Evolutionary conservation across 306 rosid species (phyloP).

Genomic region (Trichosanthes truncata): DNA sequence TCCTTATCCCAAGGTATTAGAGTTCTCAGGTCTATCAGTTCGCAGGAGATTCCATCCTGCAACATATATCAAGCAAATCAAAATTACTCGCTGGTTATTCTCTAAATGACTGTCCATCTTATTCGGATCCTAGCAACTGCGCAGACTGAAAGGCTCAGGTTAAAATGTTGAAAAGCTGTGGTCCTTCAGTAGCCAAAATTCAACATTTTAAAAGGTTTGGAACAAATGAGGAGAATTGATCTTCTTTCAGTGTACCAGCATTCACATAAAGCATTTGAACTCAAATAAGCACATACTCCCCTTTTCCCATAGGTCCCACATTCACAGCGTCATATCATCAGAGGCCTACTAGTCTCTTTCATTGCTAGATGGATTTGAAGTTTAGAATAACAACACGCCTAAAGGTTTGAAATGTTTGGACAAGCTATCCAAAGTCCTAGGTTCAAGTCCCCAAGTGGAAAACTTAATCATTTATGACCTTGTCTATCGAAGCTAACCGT

Average conservation of each 20-base stretch:
- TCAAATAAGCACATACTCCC: neutral
- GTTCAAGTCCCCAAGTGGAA: neutral
- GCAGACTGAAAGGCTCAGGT: neutral
- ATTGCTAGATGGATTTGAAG: neutral
- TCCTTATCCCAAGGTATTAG: slow-evolving; percentile 97
- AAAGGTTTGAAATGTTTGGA: neutral
- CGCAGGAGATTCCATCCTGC: slow-evolving; percentile 97
- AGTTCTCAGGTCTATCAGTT: slow-evolving; percentile 82
- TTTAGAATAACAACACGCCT: neutral
- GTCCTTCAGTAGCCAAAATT: neutral
- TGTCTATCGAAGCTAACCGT: too few species aligned
- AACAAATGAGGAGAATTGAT: neutral
- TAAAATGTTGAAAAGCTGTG: neutral
- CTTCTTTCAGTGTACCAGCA: neutral
- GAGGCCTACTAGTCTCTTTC: neutral
- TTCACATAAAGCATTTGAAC: neutral
- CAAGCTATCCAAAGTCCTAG: neutral
- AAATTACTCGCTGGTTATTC: neutral
- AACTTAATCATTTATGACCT: neutral
- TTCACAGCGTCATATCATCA: neutral
- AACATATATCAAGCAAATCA: slow-evolving; percentile 12
- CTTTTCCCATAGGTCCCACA: neutral
- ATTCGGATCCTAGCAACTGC: neutral
- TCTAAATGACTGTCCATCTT: neutral
- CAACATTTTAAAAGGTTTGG: neutral